Evolutionary conservation across 257 asterid genomes (phyloP).

Genomic region (Jacaranda mimosifolia): DNA sequence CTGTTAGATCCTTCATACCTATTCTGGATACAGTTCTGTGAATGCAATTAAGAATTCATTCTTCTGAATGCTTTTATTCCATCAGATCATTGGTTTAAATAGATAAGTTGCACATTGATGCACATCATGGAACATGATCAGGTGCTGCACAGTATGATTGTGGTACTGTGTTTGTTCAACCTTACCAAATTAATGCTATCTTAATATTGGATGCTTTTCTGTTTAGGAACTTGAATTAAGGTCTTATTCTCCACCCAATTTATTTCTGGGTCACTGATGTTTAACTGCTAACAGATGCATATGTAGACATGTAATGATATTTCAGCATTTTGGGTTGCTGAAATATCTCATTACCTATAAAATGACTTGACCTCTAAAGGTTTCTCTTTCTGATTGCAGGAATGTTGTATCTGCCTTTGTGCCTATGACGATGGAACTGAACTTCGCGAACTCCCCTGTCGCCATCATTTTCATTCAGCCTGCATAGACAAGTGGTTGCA

Average conservation of each 20-base stretch:
- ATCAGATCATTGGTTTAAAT: too few species aligned
- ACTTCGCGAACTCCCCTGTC: conserved; percentile 96
- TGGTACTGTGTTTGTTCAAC: neutral
- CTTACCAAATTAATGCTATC: neutral
- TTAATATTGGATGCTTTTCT: neutral
- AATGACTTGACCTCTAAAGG: neutral
- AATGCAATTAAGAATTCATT: neutral
- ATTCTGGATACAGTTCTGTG: neutral
- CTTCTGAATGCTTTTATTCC: neutral
- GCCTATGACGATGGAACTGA: conserved; percentile 90
- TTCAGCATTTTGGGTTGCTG: neutral
- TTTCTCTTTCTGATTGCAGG: conserved; percentile 54
- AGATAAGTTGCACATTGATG: neutral
- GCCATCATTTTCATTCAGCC: conserved; percentile 85
- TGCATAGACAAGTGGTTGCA: conserved; percentile 98
- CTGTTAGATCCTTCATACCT: neutral
- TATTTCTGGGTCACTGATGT: neutral
- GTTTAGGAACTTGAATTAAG: too few species aligned
- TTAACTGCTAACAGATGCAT: neutral
- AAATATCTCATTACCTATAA: neutral
- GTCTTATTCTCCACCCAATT: neutral
- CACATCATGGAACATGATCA: neutral
- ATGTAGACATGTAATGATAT: neutral
- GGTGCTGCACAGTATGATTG: neutral
- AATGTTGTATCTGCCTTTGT: conserved; percentile 95